phyloP scores from a whole-genome alignment of 805 yeast genomes.

The Candida orba region DNA sequence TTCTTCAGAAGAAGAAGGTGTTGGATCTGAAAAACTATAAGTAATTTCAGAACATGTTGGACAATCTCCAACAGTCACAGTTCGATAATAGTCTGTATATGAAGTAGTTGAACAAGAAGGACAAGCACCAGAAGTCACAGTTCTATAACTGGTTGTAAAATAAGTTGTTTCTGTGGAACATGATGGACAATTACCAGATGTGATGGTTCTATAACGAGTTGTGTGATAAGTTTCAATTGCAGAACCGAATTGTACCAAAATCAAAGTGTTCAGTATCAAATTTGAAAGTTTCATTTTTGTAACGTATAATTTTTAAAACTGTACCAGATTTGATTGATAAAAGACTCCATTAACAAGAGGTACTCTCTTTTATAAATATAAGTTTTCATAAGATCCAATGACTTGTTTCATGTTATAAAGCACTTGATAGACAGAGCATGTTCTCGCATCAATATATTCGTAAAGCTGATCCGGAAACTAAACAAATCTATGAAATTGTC shows the following conservation, averaged over 20 bases:
- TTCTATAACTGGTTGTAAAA: not conserved
- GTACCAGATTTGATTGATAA: too few relatives aligned
- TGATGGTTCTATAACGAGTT: not conserved
- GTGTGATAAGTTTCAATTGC: not conserved
- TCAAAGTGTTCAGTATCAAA: too few relatives aligned
- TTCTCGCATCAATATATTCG: too few relatives aligned
- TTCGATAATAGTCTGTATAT: not conserved
- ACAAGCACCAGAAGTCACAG: not conserved
- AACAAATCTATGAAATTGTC: too few relatives aligned
- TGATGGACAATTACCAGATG: not conserved
- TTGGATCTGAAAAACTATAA: not conserved
- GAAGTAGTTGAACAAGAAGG: not conserved
- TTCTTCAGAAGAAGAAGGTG: not conserved
- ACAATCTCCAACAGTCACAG: not conserved
- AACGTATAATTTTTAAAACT: too few relatives aligned
- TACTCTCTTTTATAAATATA: too few relatives aligned
- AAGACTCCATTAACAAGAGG: too few relatives aligned
- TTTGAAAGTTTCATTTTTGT: too few relatives aligned
- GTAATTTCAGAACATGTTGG: not conserved
- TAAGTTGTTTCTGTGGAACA: not conserved
- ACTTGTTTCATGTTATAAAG: not conserved
- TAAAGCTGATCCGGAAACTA: too few relatives aligned
- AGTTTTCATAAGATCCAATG: not conserved
- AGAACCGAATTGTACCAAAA: not conserved
- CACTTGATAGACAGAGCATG: not conserved